Conservation (phyloP, 2,329 filamentous ascomycete species). For the Pseudocercospora pini-densiflorae region DNA sequence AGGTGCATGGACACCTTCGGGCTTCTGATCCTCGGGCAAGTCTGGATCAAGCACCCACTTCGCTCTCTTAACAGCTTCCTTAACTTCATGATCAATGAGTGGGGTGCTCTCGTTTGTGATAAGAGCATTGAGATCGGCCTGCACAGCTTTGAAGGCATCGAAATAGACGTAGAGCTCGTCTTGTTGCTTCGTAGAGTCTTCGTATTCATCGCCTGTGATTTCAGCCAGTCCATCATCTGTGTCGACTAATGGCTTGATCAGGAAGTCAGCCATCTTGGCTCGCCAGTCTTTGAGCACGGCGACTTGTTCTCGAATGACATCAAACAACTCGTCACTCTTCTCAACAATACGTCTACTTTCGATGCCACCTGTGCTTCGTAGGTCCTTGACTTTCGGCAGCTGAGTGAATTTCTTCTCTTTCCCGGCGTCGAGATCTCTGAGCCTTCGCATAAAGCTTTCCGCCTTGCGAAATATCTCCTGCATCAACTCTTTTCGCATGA, state of each 20-base stretch:
- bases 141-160: constrained; percentile 72
- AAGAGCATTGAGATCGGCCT: constrained; percentile 78
- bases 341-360: constrained; percentile 72
- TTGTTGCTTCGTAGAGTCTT: constrained; percentile 82
- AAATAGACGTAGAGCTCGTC: constrained; percentile 90
- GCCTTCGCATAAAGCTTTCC: constrained; percentile 64
- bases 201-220: constrained; percentile 86
- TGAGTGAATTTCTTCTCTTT: constrained; percentile 56
- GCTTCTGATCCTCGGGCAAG: constrained; percentile 58
- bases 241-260: constrained; percentile 78
- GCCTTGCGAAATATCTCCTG: constrained; percentile 61
- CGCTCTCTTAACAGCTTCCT: constrained; percentile 41
- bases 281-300: constrained; percentile 75
- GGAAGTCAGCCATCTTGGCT: constrained; percentile 70
- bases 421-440: constrained; percentile 47
- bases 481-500: constrained; percentile 78
- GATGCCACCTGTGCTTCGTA: constrained; percentile 66
- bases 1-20: constrained; percentile 71
- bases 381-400: constrained; percentile 50
- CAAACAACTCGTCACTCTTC: constrained; percentile 67
- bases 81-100: constrained; percentile 74
- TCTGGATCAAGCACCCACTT: constrained; percentile 52
- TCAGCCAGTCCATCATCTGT: constrained; percentile 73
- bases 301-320: constrained; percentile 73
- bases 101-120: constrained; percentile 78